These are phyloP conservation scores for Geosmithia putterillii DNA, from an alignment of 2,329 filamentous ascomycete genomes.

Conservation along the genomic window DNA sequence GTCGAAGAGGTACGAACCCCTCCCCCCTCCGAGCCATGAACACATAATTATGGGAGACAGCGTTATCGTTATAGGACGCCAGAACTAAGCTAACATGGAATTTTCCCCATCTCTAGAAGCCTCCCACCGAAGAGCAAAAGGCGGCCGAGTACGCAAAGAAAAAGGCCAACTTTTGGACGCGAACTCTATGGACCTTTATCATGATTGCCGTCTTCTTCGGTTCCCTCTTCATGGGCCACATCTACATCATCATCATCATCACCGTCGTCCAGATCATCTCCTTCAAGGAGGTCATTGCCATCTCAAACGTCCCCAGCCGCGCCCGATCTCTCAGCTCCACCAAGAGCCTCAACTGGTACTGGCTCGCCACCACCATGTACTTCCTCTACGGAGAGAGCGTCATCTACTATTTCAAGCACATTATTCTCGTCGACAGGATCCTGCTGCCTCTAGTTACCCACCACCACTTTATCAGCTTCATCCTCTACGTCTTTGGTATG, in stretches of 20 bases:
- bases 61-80: no score
- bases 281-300: slow-evolving; percentile 98
- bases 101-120: slow-evolving; percentile 23
- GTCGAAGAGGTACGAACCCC: slow-evolving; percentile 21
- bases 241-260: slow-evolving; percentile 90
- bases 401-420: slow-evolving; percentile 99
- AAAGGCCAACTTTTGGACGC: slow-evolving; percentile 92
- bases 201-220: slow-evolving; percentile 94
- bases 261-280: slow-evolving; percentile 92
- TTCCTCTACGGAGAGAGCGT: slow-evolving; percentile 97
- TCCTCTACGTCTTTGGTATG: slow-evolving; percentile 92
- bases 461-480: slow-evolving; percentile 97
- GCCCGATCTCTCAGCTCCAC: slow-evolving; percentile 86
- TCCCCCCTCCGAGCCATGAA: no score
- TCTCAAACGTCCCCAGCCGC: slow-evolving; percentile 85
- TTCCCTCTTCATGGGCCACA: slow-evolving; percentile 88
- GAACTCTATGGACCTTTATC: slow-evolving; percentile 94
- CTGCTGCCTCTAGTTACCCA: slow-evolving; percentile 89
- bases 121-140: slow-evolving; percentile 25
- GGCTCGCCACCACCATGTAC: slow-evolving; percentile 98
- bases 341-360: slow-evolving; percentile 98
- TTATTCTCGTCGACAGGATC: slow-evolving; percentile 87
- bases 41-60: no score
- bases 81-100: no score
- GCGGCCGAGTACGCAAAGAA: slow-evolving; percentile 86